phyloP scores from a whole-genome alignment of 73 alveolate species.

The Paramecium bursaria region DNA sequence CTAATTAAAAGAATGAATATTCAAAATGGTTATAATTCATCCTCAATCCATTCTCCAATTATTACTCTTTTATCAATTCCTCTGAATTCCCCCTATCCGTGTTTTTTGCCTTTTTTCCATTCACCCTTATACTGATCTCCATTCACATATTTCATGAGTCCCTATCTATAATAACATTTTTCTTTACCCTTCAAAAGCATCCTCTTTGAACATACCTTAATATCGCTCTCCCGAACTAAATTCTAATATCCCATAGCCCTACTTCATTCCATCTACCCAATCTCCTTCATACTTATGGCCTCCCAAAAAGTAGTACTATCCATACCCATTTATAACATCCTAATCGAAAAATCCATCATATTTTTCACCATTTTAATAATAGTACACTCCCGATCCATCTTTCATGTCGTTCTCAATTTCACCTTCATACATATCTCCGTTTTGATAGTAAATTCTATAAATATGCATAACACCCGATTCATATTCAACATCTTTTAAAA shows the following conservation, averaged over 20 bases:
- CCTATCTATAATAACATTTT: not conserved
- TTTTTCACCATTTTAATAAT: conserved; percentile 67
- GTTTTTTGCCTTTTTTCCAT: conserved; percentile 54
- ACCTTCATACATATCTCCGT: conserved; percentile 68
- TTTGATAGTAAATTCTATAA: conserved; percentile 46
- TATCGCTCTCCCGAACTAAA: conserved; percentile 64
- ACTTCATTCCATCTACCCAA: conserved; percentile 64
- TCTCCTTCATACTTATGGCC: conserved; percentile 72
- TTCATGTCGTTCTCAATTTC: conserved; percentile 59
- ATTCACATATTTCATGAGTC: conserved; percentile 43
- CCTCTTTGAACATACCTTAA: conserved; percentile 54
- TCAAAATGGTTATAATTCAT: conserved; percentile 67
- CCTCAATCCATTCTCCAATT: conserved; percentile 71
- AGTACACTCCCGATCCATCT: conserved; percentile 68
- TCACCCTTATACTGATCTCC: conserved; percentile 66
- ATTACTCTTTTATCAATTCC: conserved; percentile 60
- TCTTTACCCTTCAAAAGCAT: conserved; percentile 67
- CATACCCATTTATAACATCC: conserved; percentile 70
- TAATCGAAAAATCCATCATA: conserved; percentile 64
- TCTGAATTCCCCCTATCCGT: conserved; percentile 61
- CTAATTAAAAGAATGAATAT: not conserved
- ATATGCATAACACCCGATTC: conserved; percentile 13
- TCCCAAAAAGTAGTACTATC: conserved; percentile 62
- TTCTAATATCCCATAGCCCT: conserved; percentile 64
- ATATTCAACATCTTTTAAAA: conserved; percentile 29